A percentile compares a stretch with the other conserved stretches of the same genome.
phyloP scores from a whole-genome alignment of 1,284 basidiomycete species.

The Trametes polyzona region DNA sequence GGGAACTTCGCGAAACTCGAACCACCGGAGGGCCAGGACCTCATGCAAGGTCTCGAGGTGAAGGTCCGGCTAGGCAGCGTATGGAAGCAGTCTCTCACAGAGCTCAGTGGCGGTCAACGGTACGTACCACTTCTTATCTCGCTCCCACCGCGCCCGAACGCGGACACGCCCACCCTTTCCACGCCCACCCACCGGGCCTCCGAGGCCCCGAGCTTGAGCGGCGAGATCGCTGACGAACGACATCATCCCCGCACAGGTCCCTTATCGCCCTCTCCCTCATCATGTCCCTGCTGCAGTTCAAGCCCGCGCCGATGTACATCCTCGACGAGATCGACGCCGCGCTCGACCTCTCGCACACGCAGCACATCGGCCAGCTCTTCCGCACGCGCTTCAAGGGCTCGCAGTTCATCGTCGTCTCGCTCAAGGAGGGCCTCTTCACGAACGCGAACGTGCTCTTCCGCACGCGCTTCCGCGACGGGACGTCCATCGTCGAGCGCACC shows the following conservation, averaged over 20 bases:
- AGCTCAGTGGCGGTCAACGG: slow-evolving; percentile 97
- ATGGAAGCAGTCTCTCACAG: slow-evolving; percentile 98
- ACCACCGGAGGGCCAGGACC: slow-evolving; percentile 90
- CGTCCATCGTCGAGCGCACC: slow-evolving; percentile 85
- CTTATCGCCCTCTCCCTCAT: slow-evolving; percentile 96
- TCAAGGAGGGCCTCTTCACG: slow-evolving; percentile 97
- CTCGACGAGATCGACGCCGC: slow-evolving; percentile 98
- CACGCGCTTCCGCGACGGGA: slow-evolving; percentile 91
- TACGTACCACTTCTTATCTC: slow-evolving; percentile 40
- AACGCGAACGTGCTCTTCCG: slow-evolving; percentile 98
- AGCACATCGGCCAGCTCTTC: slow-evolving; percentile 97
- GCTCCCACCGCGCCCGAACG: background rate
- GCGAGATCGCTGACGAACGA: slow-evolving; percentile 3
- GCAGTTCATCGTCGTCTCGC: slow-evolving; percentile 97
- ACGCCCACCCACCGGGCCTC: background rate
- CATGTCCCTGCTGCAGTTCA: slow-evolving; percentile 98
- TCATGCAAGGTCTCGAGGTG: slow-evolving; percentile 96
- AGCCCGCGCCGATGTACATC: slow-evolving; percentile 99
- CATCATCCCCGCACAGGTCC: slow-evolving; percentile 62
- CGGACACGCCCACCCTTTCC: background rate
- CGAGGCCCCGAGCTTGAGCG: no score
- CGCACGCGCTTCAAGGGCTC: slow-evolving; percentile 96
- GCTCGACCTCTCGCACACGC: slow-evolving; percentile 93
- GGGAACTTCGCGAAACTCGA: slow-evolving; percentile 97
- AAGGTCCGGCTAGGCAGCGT: slow-evolving; percentile 94